Percentiles rank a stretch among this genome's conserved stretches.
Conservation (phyloP, 2,329 filamentous ascomycete species). For the Pseudogymnoascus sp. region DNA sequence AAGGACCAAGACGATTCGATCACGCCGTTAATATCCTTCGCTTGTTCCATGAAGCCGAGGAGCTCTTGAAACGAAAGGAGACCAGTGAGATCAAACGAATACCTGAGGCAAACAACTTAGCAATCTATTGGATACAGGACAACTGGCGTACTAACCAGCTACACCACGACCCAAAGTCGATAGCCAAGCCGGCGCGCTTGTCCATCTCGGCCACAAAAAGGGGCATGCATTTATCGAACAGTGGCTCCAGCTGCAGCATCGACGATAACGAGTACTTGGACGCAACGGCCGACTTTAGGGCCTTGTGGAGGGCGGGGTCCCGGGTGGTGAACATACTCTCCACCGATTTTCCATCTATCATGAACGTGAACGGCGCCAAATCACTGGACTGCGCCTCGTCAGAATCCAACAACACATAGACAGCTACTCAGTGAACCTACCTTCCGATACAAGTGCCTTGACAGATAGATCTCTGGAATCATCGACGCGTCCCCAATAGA, state of each 20-base stretch:
- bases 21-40: constrained; percentile 12
- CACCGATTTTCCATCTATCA: background rate
- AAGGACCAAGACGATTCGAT: constrained; percentile 10
- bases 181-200: constrained; percentile 18
- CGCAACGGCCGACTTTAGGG: constrained; percentile 33
- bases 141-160: background rate
- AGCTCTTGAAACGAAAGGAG: constrained; percentile 11
- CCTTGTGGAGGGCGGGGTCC: constrained; percentile 32
- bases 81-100: constrained; percentile 15
- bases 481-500: constrained; percentile 15
- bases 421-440: background rate
- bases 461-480: constrained; percentile 11
- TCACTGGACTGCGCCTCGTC: background rate
- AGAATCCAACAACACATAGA: background rate
- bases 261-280: constrained; percentile 40
- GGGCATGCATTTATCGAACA: constrained; percentile 38
- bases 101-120: background rate
- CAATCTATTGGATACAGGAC: background rate
- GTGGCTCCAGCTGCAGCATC: constrained; percentile 39
- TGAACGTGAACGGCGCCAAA: background rate
- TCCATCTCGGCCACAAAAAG: constrained; percentile 32
- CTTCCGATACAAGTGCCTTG: background rate
- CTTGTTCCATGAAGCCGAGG: constrained; percentile 15
- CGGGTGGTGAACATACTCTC: constrained; percentile 25
- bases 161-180: background rate